Conservation (phyloP, 1,139 yeast species). For the Taphrina sp. region DNA sequence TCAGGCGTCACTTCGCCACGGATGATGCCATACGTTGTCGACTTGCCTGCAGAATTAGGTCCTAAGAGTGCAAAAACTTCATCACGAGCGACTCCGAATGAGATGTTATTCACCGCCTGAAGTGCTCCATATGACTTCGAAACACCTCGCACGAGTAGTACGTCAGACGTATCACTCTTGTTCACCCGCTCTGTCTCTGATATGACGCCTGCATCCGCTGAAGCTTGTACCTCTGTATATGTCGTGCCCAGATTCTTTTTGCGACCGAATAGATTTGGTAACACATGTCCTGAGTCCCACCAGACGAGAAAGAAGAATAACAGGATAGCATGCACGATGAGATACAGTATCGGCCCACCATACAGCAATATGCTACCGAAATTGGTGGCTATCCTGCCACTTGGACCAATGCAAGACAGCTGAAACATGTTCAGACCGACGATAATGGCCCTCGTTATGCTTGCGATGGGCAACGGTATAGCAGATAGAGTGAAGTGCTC, state of each 20-base stretch:
- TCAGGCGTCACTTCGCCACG: conserved; percentile 52
- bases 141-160: conserved; percentile 42
- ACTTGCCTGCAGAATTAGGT: conserved; percentile 98
- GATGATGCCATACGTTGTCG: conserved; percentile 70
- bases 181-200: conserved; percentile 14
- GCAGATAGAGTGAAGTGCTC: conserved; percentile 43
- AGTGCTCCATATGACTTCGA: conserved; percentile 41
- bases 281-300: conserved; percentile 45
- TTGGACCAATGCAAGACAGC: conserved; percentile 40
- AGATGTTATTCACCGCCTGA: conserved; percentile 44
- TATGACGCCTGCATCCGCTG: not conserved
- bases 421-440: conserved; percentile 45
- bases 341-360: conserved; percentile 46
- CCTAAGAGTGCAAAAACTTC: conserved; percentile 57
- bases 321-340: conserved; percentile 41
- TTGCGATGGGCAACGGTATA: conserved; percentile 42
- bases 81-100: conserved; percentile 44
- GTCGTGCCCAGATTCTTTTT: not conserved
- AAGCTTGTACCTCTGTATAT: conserved; percentile 2
- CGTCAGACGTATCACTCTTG: conserved; percentile 36
- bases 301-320: conserved; percentile 42
- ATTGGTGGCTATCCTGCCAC: conserved; percentile 38
- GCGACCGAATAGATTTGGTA: conserved; percentile 32
- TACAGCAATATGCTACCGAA: conserved; percentile 44
- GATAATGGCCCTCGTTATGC: conserved; percentile 43